Base-by-base conservation (phyloP, 257 asterid genomes). In the Solanum sejunctum region DNA sequence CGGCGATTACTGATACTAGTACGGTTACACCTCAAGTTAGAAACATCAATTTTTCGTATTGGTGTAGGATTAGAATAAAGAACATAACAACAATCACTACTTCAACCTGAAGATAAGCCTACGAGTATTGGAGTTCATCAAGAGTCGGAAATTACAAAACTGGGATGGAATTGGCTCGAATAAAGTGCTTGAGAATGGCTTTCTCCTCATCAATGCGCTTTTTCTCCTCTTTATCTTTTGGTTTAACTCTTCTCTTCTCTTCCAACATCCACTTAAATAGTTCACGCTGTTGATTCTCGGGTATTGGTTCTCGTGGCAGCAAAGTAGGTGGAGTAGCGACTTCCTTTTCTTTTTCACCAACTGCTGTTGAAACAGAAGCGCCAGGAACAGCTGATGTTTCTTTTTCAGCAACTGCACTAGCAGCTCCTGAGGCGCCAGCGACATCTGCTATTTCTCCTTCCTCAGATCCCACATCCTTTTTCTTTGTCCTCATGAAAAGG, bases 121-220 rank as follows among this genome's bases (percentile, higher is more conserved):
- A 77, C 3, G 47, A 77, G 26, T 15, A 51, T 1, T 9, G 63
- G n/a, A 49, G 36, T 75, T 47, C 43, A 1, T 77, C 82, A 52
- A 36, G 17, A 51, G 49, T 26, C 7, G 4, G n/a, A 26, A 78
- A 78, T 85, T 87, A 92, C 86, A 92, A 79, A 78, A 52, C 88
- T 12, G 96, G 97, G 84, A 91, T 54, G 78, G 93, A 87, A 83
- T 93, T 94, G 84, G 96, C 88, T 66, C 94, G 90, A 87, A 96
- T 93, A 12, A 93, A 93, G 90, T 92, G 95, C 84, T 96, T 96
- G 17, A 96, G 94, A 89, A 91, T 61, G 77, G 94, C 95, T 85
- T 94, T 96, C 90, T 96, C 99, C 89, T 92, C 99, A n/a, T 96
- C 98, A 28, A 91, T 92, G 64, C 90, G 94, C 49, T 86, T 94